Conservation (phyloP, 352 stramenopile genomes). For the Globisporangium megalacanthum region DNA sequence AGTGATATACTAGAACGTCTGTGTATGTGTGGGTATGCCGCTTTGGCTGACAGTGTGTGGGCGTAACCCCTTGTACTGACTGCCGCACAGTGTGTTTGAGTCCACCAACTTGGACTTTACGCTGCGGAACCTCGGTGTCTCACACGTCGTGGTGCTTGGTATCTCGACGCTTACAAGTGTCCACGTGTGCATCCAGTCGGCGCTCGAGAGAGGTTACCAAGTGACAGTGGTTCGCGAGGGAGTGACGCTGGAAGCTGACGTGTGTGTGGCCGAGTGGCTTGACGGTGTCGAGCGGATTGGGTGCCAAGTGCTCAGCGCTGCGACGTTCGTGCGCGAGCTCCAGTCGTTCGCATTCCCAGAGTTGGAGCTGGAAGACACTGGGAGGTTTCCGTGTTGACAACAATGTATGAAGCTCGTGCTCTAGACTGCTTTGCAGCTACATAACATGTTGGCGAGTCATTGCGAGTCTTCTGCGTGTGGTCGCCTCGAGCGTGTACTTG, state of each 20-base stretch:
- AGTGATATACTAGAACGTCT: too few relatives aligned
- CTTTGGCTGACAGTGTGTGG: background rate
- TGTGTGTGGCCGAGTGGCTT: conserved; percentile 14
- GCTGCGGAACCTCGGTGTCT: conserved; percentile 81
- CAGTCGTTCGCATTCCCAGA: conserved; percentile 22
- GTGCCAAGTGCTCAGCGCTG: conserved; percentile 22
- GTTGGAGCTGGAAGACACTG: background rate
- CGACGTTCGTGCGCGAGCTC: conserved; percentile 28
- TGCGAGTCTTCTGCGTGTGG: too few relatives aligned
- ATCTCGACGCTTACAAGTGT: conserved; percentile 83
- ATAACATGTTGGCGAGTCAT: too few relatives aligned
- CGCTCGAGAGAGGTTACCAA: conserved; percentile 84
- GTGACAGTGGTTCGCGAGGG: conserved; percentile 83
- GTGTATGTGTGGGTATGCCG: conserved; percentile 5
- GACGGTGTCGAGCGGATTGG: conserved; percentile 21
- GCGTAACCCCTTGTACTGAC: too few relatives aligned
- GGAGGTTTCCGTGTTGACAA: too few relatives aligned
- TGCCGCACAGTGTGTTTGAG: conserved; percentile 59
- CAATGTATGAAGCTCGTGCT: too few relatives aligned
- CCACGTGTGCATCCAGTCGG: conserved; percentile 72
- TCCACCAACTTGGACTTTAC: conserved; percentile 88
- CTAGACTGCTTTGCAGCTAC: too few relatives aligned
- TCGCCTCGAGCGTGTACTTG: too few relatives aligned
- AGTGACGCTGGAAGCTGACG: conserved; percentile 14
- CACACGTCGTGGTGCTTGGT: conserved; percentile 81